Percentiles rank a stretch among this genome's conserved stretches.
Evolutionary conservation across 306 rosid genomes (phyloP).

Genomic region (Dryas alaskensis): DNA sequence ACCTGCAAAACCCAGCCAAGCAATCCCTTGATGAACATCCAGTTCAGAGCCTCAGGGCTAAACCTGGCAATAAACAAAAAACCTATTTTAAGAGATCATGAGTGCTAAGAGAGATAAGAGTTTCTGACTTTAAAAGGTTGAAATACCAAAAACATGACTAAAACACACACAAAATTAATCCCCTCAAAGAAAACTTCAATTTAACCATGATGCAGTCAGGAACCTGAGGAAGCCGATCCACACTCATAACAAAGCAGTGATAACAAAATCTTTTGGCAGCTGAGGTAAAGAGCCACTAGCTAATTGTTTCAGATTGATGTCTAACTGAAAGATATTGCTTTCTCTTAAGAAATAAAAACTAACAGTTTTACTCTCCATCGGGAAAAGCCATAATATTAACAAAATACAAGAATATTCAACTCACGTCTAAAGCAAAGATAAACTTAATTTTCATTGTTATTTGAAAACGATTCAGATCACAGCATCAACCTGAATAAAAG

Average conservation of each 20-base stretch:
- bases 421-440: neutral
- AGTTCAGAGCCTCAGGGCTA: slow-evolving; percentile 90
- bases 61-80: slow-evolving; percentile 50
- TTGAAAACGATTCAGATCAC: neutral
- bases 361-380: too few species aligned
- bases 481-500: neutral
- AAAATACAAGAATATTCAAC: neutral
- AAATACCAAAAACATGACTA: neutral
- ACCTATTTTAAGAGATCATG: neutral
- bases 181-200: neutral
- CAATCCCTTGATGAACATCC: slow-evolving; percentile 89
- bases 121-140: too few species aligned
- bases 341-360: too few species aligned
- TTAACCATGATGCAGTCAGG: neutral
- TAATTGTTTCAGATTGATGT: neutral
- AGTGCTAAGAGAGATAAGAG: neutral
- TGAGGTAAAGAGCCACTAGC: neutral
- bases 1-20: slow-evolving; percentile 93
- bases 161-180: neutral
- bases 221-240: neutral
- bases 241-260: neutral
- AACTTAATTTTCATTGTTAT: neutral
- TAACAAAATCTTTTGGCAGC: neutral
- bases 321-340: neutral
- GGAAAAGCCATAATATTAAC: neutral